A percentile compares a stretch with the other conserved stretches of the same genome.
phyloP scores from a whole-genome alignment of 1,139 yeast genomes.

The Sugiyamaella japonica region DNA sequence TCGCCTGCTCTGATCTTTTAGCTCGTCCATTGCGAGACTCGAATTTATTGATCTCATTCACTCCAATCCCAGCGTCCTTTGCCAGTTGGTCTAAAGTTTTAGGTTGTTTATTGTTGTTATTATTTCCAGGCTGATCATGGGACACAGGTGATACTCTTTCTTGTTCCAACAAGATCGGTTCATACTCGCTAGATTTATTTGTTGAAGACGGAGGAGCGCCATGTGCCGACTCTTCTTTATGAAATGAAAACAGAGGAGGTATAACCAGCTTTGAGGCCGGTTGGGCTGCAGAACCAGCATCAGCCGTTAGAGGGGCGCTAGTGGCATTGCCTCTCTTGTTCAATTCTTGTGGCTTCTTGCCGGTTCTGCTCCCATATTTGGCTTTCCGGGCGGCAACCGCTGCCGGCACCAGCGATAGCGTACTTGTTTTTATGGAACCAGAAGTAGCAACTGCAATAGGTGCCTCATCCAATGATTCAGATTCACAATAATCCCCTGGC shows the following conservation, averaged over 20 bases:
- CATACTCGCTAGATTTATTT: slow-evolving; percentile 15
- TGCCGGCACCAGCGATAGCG: slow-evolving; percentile 30
- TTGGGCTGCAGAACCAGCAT: neutral
- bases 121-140: neutral
- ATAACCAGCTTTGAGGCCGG: slow-evolving; percentile 2
- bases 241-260: slow-evolving; percentile 23
- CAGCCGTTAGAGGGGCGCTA: neutral
- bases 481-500: slow-evolving; percentile 8
- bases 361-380: slow-evolving; percentile 26
- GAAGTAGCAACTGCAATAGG: neutral
- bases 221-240: slow-evolving; percentile 6
- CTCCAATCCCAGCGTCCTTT: slow-evolving; percentile 10
- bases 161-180: slow-evolving; percentile 22
- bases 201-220: slow-evolving; percentile 13
- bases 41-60: slow-evolving; percentile 13
- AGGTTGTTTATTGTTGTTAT: neutral
- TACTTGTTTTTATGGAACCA: slow-evolving; percentile 13
- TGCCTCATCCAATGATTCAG: neutral
- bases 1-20: slow-evolving; percentile 14
- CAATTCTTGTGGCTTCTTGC: neutral
- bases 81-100: slow-evolving; percentile 12
- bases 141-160: neutral
- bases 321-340: neutral
- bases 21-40: slow-evolving; percentile 14
- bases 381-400: slow-evolving; percentile 34